Evolutionary conservation across 139 green algal genomes (phyloP), one percentile per base, ranked within the genome.

Genomic region (Edaphochlamys debaryana): DNA sequence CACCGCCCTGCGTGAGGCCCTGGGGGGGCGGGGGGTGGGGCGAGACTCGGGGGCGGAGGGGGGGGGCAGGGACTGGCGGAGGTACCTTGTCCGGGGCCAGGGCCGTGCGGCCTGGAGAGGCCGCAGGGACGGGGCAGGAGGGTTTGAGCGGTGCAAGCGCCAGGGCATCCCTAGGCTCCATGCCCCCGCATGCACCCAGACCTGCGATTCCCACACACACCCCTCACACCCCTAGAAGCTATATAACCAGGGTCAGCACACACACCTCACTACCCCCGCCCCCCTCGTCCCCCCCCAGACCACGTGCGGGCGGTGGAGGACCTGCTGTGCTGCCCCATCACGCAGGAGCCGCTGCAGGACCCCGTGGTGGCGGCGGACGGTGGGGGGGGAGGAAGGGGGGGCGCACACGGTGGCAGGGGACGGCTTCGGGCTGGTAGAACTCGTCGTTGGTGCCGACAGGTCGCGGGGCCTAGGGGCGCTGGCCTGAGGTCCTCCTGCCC

Each of bases 341-440:
- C 87, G 0, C 79, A 84, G 32, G 87, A 91, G 69, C 64, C 84
- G 22, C 86, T 91, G 89, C 4, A 52, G 19, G 84, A 89, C 41
- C 89, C 89, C 11, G 88, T 92, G 34, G 63, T 90, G 22, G 88
- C 88, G 20, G 88, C 86, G 32, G 88, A 92, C 76, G 87, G 79
- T 77, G 52, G 36, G 77, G 45, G 63, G 5, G 36, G 34, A 20
- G 66, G 29, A 13, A 9, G 54, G 22, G 9, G 58, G 58, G 58
- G 58, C 5, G 30, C 22, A 19, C 29, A 17, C 9, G 52, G 58
- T 15, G 27, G 71, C 19, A 23, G 29, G 48, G 30, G 15, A 8
- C 27, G 37, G 32, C 27, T 41, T 23, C 8, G 67, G 17, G 36
- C 22, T 22, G 27, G 32, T n/a, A 45, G 29, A 58, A 17, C 23